Evolutionary conservation across 495 filamentous ascomycete genomes (phyloP).

Genomic region (Aspergillus leporis): DNA sequence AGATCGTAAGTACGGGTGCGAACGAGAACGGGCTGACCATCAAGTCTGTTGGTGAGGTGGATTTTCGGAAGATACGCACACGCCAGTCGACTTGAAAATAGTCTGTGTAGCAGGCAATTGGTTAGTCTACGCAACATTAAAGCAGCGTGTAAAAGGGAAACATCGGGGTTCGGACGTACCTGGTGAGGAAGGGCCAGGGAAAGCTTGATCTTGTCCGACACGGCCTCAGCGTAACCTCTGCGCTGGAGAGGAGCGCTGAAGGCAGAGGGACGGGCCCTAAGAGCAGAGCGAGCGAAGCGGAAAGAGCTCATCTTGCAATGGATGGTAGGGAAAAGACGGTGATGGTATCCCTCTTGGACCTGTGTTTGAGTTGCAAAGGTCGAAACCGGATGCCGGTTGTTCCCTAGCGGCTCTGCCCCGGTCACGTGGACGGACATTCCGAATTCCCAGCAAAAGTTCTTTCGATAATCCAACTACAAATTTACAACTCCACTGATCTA

Average conservation of each 20-base stretch:
- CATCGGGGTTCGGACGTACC: constrained; percentile 58
- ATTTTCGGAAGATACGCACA: constrained; percentile 53
- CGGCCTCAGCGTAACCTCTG: constrained; percentile 92
- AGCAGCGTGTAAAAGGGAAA: constrained; percentile 1
- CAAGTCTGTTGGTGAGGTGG: background rate
- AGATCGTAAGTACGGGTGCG: constrained; percentile 37
- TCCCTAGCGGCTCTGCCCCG: constrained; percentile 36
- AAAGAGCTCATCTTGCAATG: constrained; percentile 79
- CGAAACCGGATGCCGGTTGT: constrained; percentile 49
- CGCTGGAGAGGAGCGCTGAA: constrained; percentile 71
- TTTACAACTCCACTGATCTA: too few relatives aligned
- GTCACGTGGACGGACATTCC: constrained; percentile 31
- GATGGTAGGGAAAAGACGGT: constrained; percentile 37
- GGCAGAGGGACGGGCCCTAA: constrained; percentile 72
- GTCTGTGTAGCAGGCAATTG: constrained; percentile 44
- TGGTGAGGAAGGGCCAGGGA: constrained; percentile 96
- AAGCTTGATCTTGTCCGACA: constrained; percentile 95
- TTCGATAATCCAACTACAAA: background rate
- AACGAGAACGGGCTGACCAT: constrained; percentile 13
- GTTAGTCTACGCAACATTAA: constrained; percentile 22
- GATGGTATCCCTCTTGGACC: constrained; percentile 40
- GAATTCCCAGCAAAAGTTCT: background rate
- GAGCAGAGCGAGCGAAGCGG: constrained; percentile 83
- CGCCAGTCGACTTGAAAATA: constrained; percentile 74
- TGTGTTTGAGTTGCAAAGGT: constrained; percentile 48